Evolutionary conservation across 2,329 filamentous ascomycete species (phyloP).

Genomic region (Pseudogymnoascus sp.): DNA sequence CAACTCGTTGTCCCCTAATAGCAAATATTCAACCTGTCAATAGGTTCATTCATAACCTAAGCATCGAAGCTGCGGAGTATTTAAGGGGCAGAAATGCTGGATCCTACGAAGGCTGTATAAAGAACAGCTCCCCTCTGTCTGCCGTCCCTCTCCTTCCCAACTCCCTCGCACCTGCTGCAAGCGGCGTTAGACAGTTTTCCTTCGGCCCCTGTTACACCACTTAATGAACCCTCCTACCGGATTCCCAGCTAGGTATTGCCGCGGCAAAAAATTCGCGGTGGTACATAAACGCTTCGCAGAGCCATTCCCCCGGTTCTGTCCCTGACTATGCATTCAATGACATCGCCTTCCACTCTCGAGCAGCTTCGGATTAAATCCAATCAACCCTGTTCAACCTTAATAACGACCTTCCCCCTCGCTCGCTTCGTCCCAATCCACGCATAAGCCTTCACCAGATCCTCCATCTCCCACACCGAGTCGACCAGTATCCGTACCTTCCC

Average conservation of each 20-base stretch:
- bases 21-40: too few species aligned
- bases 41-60: too few species aligned
- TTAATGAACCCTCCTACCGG: neutral
- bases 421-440: slow-evolving; percentile 27
- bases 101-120: neutral
- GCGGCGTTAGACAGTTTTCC: neutral
- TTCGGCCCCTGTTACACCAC: neutral
- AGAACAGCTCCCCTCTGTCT: neutral
- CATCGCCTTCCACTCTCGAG: neutral
- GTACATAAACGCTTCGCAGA: neutral
- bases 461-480: slow-evolving; percentile 32
- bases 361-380: neutral
- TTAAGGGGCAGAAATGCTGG: neutral
- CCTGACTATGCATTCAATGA: neutral
- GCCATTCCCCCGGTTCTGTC: neutral
- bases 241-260: neutral
- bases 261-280: neutral
- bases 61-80: too few species aligned
- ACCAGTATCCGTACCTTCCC: slow-evolving; percentile 9
- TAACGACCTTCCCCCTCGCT: slow-evolving; percentile 33
- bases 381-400: neutral
- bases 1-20: slow-evolving; percentile 60
- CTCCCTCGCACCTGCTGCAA: neutral
- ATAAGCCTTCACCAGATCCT: slow-evolving; percentile 32
- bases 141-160: neutral